These are phyloP conservation scores for Panellus pusillus DNA, from an alignment of 768 basidiomycete genomes.

Conservation along the genomic window DNA sequence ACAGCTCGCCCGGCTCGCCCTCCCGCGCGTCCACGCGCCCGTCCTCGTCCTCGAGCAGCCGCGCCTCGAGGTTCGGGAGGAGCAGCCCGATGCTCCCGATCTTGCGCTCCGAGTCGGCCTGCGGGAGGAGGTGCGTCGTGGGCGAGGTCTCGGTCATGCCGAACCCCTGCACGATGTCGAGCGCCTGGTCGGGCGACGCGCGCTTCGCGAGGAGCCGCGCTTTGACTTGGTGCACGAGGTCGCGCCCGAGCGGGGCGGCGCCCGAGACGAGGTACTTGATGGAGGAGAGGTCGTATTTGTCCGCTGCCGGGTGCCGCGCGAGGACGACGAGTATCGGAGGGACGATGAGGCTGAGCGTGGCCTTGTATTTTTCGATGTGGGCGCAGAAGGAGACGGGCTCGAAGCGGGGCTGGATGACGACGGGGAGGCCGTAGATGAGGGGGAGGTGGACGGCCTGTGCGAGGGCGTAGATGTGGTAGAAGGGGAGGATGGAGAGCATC, in stretches of 20 bases:
- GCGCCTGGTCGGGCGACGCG: neutral
- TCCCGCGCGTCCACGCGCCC: constrained; percentile 39
- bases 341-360: constrained; percentile 49
- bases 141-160: constrained; percentile 62
- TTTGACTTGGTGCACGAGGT: constrained; percentile 42
- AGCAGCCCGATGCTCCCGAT: constrained; percentile 50
- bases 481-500: constrained; percentile 50
- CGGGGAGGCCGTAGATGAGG: constrained; percentile 36
- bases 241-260: constrained; percentile 65
- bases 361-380: constrained; percentile 52
- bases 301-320: constrained; percentile 49
- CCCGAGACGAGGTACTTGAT: constrained; percentile 54
- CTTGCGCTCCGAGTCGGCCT: constrained; percentile 28
- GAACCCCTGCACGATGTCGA: constrained; percentile 27
- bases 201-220: neutral
- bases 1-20: constrained; percentile 62
- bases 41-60: constrained; percentile 48
- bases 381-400: constrained; percentile 51
- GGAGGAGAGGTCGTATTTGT: constrained; percentile 51
- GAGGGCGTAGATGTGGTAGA: constrained; percentile 26
- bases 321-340: constrained; percentile 68
- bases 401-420: constrained; percentile 53
- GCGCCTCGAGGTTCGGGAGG: constrained; percentile 52
- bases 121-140: constrained; percentile 37
- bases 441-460: constrained; percentile 43